Conservation (phyloP, 352 stramenopile genomes). For the Discostella stelligera region DNA sequence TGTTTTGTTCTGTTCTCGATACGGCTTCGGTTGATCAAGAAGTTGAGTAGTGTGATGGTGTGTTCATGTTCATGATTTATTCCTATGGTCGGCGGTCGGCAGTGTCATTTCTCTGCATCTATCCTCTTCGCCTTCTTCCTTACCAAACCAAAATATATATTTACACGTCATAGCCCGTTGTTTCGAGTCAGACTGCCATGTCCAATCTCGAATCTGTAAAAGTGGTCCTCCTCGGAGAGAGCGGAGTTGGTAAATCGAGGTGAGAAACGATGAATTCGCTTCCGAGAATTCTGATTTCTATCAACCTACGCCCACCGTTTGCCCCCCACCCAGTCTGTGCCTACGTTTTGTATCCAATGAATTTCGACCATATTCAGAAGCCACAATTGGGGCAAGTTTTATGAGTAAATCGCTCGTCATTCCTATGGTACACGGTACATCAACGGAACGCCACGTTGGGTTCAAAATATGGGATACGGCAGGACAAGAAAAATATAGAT, state of each 20-base stretch:
- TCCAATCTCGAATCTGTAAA: constrained; percentile 50
- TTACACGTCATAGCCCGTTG: too few relatives aligned
- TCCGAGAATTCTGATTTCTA: background rate
- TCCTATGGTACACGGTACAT: background rate
- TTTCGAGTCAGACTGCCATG: background rate
- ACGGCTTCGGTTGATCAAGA: too few relatives aligned
- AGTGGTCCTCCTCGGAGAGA: constrained; percentile 71
- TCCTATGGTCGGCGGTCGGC: too few relatives aligned
- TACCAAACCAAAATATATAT: too few relatives aligned
- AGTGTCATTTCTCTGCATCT: too few relatives aligned
- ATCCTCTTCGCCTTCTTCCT: too few relatives aligned
- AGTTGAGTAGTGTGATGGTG: too few relatives aligned
- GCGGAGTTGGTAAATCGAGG: constrained; percentile 91
- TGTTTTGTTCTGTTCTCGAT: too few relatives aligned
- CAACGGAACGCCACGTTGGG: constrained; percentile 23
- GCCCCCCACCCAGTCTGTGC: constrained; percentile 83
- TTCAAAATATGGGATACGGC: constrained; percentile 99
- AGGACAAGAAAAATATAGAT: constrained; percentile 94
- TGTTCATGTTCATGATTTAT: too few relatives aligned
- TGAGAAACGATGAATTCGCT: constrained; percentile 1
- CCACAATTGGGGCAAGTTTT: constrained; percentile 96
- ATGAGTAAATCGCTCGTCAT: constrained; percentile 89
- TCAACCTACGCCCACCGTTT: background rate
- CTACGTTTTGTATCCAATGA: constrained; percentile 95
- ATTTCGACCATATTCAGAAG: constrained; percentile 94